Percentiles rank a stretch among this genome's conserved stretches.
phyloP scores from a whole-genome alignment of 2,329 filamentous ascomycete genomes.

The Rachicladosporium sp. region DNA sequence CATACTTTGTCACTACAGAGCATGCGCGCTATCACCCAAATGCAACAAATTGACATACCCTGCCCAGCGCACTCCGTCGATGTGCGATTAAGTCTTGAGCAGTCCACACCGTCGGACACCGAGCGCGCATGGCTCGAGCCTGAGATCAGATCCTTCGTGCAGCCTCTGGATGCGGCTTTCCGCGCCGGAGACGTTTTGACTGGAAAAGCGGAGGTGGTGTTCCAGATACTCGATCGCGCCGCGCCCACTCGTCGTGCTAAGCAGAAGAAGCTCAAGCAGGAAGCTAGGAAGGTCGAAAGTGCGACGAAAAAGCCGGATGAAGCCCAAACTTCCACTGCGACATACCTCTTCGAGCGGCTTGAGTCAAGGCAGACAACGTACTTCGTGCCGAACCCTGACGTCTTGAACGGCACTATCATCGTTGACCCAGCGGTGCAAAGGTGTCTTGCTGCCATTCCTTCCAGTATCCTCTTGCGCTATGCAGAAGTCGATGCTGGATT shows the following conservation, averaged over 20 bases:
- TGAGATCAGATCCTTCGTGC: conserved; percentile 10
- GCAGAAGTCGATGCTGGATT: conserved; percentile 9
- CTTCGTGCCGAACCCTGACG: conserved; percentile 6
- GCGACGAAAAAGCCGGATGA: neutral
- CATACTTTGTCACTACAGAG: conserved; percentile 1
- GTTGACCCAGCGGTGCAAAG: neutral
- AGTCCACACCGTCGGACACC: conserved; percentile 3
- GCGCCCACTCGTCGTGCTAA: neutral
- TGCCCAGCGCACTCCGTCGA: conserved; percentile 13
- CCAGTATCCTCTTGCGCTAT: conserved; percentile 2
- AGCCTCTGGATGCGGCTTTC: conserved; percentile 9
- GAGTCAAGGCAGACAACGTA: conserved; percentile 13
- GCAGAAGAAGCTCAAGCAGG: neutral
- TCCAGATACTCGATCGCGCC: conserved; percentile 12
- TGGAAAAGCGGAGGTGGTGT: conserved; percentile 10
- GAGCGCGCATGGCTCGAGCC: conserved; percentile 4
- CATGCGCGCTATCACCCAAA: conserved; percentile 1
- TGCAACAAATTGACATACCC: conserved; percentile 5
- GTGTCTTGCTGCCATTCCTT: neutral
- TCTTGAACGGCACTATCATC: neutral
- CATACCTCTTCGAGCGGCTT: conserved; percentile 18
- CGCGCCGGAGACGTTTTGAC: conserved; percentile 6
- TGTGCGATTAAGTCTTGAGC: conserved; percentile 10
- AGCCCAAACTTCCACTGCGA: conserved; percentile 6
- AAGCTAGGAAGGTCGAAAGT: neutral